Evolutionary conservation across 371 early-diverging fungal species (phyloP).

Genomic region (Actinomucor elegans): DNA sequence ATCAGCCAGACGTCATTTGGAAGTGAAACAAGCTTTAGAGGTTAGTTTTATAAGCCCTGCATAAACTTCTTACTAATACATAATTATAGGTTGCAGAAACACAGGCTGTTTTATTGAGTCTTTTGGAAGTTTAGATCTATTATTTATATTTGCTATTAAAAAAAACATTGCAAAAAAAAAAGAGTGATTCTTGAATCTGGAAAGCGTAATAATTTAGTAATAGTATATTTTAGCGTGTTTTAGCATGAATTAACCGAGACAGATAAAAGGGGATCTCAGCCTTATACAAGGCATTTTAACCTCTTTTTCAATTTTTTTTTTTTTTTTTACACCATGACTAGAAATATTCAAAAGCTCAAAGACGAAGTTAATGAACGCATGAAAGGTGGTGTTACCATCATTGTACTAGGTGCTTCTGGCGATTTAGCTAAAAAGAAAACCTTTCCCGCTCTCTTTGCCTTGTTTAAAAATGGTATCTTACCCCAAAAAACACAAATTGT

Average conservation of each 20-base stretch:
- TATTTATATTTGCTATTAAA: conserved; percentile 1
- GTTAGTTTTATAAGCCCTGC: conserved; percentile 31
- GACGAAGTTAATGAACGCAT: conserved; percentile 19
- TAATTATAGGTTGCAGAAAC: conserved; percentile 55
- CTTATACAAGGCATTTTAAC: no score
- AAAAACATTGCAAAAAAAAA: not conserved
- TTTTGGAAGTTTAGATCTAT: conserved; percentile 40
- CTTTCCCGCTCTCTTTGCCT: conserved; percentile 93
- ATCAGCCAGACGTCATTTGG: conserved; percentile 76
- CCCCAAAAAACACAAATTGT: conserved; percentile 78
- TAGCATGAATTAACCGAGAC: conserved; percentile 1
- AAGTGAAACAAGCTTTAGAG: conserved; percentile 83
- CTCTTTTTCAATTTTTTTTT: not conserved
- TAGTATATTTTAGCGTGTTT: not conserved
- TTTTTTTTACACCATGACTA: not conserved
- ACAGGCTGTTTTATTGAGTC: conserved; percentile 61
- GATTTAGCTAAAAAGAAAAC: conserved; percentile 97
- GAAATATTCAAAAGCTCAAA: conserved; percentile 5
- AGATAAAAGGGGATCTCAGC: no score
- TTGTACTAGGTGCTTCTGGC: conserved; percentile 91
- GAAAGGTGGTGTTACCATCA: conserved; percentile 27
- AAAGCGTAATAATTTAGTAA: not conserved
- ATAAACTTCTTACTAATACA: not conserved
- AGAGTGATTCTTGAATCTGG: no score
- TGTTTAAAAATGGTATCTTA: conserved; percentile 77